Evolutionary conservation across 805 yeast genomes (phyloP), one percentile per base, ranked within the genome.

Genomic region (Pichia membranifaciens): DNA sequence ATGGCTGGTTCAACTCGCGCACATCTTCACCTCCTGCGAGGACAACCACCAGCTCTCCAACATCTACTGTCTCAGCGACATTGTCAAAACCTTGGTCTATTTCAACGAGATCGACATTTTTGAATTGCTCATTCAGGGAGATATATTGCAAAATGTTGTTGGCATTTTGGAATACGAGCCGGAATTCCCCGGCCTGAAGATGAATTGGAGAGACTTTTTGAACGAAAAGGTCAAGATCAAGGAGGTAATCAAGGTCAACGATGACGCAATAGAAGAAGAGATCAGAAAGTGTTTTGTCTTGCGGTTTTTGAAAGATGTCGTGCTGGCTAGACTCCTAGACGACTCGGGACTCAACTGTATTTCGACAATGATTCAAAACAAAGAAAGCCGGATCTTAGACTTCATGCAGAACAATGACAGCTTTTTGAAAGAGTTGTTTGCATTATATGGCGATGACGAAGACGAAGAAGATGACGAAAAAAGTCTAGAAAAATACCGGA

Each of bases 151-250:
- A 56, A 84, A 85, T 1, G 67, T 87, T 3, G 75, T 83, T 12
- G 96, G 96, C 1, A 84, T 88, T 12, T 66, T 91, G 41, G 99
- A 93, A 63, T 84, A 88, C 63, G 97, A 93, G 62, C 85, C 93
- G 0, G 95, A 87, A 48, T 87, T 76, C 57, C 96, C 96, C 1
- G 72, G 73, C 13, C 73, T 74, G 53, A 89, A 87, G 63, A 87
- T 96, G 4, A 84, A 87, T 55, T 87, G 87, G 66, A 70, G 96
- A 44, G 78, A 78, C 20, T 84, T 77, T 58, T 62, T 88, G 29
- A 58, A 61, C 3, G 74, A 80, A 51, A 78, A 79, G 40, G 66
- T 82, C 6, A 72, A 73, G 36, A 84, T 86, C 66, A 84, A 83
- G 61, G 83, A 84, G 54, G 85, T 89, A 3, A 67, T 87, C 15